Conservation (phyloP, 768 basidiomycete species). For the Lentinula sp. region DNA sequence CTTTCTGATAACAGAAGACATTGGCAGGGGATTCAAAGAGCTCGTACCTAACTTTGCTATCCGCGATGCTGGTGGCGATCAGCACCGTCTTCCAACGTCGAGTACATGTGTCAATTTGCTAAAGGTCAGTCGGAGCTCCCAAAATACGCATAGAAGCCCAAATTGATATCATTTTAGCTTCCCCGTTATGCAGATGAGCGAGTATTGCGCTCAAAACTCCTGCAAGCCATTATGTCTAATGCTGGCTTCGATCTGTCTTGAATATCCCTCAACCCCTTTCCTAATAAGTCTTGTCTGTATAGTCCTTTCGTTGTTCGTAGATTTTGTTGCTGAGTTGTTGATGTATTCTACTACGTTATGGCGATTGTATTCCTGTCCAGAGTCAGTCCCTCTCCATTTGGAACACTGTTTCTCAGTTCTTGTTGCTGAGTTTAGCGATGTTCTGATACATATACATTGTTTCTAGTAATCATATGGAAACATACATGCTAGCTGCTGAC, state of each 20-base stretch:
- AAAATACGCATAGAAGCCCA: not conserved
- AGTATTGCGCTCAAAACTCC: conserved; percentile 31
- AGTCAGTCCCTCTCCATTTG: too few species aligned
- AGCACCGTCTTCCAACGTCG: conserved; percentile 63
- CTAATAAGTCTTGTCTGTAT: too few species aligned
- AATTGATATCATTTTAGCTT: conserved; percentile 15
- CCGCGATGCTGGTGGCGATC: conserved; percentile 71
- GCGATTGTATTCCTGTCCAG: too few species aligned
- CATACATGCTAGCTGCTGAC: too few species aligned
- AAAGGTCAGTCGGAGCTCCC: conserved; percentile 45
- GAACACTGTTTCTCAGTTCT: too few species aligned
- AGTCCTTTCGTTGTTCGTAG: too few species aligned
- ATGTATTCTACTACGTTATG: too few species aligned
- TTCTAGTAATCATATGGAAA: too few species aligned
- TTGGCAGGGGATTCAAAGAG: conserved; percentile 71
- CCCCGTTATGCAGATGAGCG: conserved; percentile 26
- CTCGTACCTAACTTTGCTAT: conserved; percentile 87
- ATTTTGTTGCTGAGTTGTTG: too few species aligned
- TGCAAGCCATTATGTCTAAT: conserved; percentile 39
- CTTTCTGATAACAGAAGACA: not conserved
- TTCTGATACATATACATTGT: too few species aligned
- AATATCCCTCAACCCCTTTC: not conserved
- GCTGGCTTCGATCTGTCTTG: conserved; percentile 47
- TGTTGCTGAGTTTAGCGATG: too few species aligned
- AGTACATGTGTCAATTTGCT: conserved; percentile 92